Evolutionary conservation across 768 basidiomycete genomes (phyloP), one percentile per base, ranked within the genome.

Genomic region (Mycena rebaudengoi): DNA sequence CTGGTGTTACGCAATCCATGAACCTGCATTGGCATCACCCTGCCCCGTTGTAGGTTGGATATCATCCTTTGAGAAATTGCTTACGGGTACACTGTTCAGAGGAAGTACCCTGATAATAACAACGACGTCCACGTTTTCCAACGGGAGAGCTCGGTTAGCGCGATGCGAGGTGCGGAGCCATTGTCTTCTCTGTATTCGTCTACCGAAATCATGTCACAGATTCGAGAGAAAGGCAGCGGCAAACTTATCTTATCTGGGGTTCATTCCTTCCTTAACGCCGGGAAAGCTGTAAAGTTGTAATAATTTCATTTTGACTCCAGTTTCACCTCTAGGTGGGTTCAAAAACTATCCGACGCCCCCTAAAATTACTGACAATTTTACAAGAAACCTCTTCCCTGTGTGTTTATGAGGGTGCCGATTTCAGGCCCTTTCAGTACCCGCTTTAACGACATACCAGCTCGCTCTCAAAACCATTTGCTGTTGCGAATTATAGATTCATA

Each of bases 21-120:
- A 67, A 67, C 33, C 23, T 67, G 18, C 37, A 67, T 18, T 67
- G 65, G 65, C 65, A 67, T 23, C 56, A 59, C 12, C 40, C 65
- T 2, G 65, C 61, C 4, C 51, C 37, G 0, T 45, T 63, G 65
- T 62, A 37, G 14, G 61, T 41, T 2, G 30, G n/a, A 8, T 16
- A 35, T 32, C 4, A 46, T 11, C 8, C 7, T 5, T 33, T 13
- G 6, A 20, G 12, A 7, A 8, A 12, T 44, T 21, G 10, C 12
- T 44, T 20, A 14, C 21, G 11, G 6, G n/a, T n/a, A n/a, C n/a
- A n/a, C n/a, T n/a, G n/a, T n/a, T 12, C 23, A 63, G 62, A 18
- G 62, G 62, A 2, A 5, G 23, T 11, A 63, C 54, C 2, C 11
- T 64, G 10, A 30, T 18, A 1, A 30, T 57, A 4, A 58, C 62